Evolutionary conservation across 208 protist genomes (phyloP), one percentile per base, ranked within the genome.

Genomic region (Phytomonas francai): DNA sequence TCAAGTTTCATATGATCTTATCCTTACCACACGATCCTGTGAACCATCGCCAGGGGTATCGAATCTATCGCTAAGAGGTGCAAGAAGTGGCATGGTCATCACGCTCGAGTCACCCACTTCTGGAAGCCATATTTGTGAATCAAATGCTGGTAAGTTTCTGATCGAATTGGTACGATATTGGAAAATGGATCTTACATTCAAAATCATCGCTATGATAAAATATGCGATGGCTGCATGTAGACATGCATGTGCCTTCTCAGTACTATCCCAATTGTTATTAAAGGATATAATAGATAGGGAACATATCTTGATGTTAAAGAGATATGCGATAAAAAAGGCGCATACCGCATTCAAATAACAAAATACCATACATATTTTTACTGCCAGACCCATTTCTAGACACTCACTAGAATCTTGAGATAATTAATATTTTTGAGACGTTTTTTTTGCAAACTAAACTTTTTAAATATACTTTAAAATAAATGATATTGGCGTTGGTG

Each of bases 281-380:
- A 70, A 63, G 0, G 85, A 79, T 5, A 71, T 75, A 34, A 94
- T 79, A 9, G 83, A 79, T 65, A 94, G 81, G 16, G 89, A 88
- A 22, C 56, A 76, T 34, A 94, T 85, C 39, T 81, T 78, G 11
- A 85, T 68, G 31, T 84, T 67, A 67, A 94, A 91, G 63, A 85
- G 73, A 73, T 88, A 91, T 36, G 77, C 82, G 65, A 94, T 81
- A 27, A 94, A 69, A n/a, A 91, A 84, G 0, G 77, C 86, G 39
- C 79, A 87, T 8, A 79, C 76, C 27, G 76, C 79, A 67, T 88
- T 94, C 7, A 88, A 67, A 71, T 77, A 88, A 61, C 84, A 88
- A 73, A 94, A 94, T 57, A 85, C 78, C 67, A 92, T 87, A 59
- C 83, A 91, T 0, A 72, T 81, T 19, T 79, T 81, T 7, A 81